Evolutionary conservation across 352 stramenopile genomes (phyloP).

Genomic region (Globisporangium takayamanum): DNA sequence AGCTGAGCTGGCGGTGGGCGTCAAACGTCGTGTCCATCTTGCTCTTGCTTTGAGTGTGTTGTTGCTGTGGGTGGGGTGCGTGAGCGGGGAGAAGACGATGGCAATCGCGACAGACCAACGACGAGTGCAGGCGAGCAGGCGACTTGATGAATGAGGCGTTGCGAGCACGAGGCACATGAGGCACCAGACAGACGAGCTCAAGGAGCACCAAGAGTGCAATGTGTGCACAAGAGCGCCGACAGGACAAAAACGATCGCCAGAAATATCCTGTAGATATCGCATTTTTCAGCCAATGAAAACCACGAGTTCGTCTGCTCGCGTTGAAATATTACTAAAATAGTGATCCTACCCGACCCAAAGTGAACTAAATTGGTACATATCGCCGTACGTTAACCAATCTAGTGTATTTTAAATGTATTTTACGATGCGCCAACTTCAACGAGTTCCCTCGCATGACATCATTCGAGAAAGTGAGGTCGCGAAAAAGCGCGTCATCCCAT

Average conservation of each 20-base stretch:
- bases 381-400: too few relatives aligned
- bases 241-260: neutral
- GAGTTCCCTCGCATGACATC: too few relatives aligned
- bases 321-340: neutral
- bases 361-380: too few relatives aligned
- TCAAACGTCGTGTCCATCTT: slow-evolving; percentile 22
- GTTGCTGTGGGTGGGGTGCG: neutral
- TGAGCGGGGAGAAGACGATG: neutral
- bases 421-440: too few relatives aligned
- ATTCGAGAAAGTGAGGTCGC: too few relatives aligned
- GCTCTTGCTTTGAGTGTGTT: slow-evolving; percentile 2
- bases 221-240: neutral
- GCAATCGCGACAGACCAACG: neutral
- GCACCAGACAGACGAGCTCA: neutral
- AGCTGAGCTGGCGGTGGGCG: slow-evolving; percentile 63
- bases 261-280: neutral
- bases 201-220: neutral
- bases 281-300: neutral
- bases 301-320: neutral
- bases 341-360: too few relatives aligned
- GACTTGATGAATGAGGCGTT: slow-evolving; percentile 1
- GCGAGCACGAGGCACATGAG: neutral
- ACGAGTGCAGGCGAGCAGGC: neutral
- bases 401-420: too few relatives aligned
- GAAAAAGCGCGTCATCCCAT: too few relatives aligned